A percentile compares a stretch with the other conserved stretches of the same genome.
phyloP scores from a whole-genome alignment of 2,329 filamentous ascomycete genomes.

The Ploettnerulaceae sp. region DNA sequence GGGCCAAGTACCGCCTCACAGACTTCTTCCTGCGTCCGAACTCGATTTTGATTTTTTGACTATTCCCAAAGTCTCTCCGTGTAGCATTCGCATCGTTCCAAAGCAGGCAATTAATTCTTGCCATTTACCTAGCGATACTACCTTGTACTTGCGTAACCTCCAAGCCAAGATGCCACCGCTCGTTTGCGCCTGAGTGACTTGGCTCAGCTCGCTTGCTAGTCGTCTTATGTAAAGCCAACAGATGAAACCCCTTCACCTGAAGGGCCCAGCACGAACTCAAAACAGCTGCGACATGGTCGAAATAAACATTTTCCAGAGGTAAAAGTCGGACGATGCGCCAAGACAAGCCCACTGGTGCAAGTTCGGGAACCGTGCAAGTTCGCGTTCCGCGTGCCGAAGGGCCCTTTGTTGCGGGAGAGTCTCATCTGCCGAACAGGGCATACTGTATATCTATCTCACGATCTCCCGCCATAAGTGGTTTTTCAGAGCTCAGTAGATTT shows the following conservation, averaged over 20 bases:
- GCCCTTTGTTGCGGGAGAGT: too few relatives aligned
- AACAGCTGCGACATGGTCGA: background rate
- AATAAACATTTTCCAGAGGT: conserved; percentile 12
- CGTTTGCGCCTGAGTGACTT: too few relatives aligned
- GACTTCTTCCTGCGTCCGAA: background rate
- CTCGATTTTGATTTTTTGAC: conserved; percentile 1
- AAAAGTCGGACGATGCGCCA: conserved; percentile 4
- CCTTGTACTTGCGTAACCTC: too few relatives aligned
- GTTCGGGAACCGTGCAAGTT: too few relatives aligned
- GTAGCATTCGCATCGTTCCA: too few relatives aligned
- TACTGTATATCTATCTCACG: background rate
- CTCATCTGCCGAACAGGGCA: too few relatives aligned
- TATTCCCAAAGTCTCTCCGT: too few relatives aligned
- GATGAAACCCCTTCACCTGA: conserved; percentile 8
- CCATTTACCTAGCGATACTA: too few relatives aligned
- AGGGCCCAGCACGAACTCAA: too few relatives aligned
- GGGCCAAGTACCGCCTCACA: background rate
- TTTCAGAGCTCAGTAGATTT: conserved; percentile 5
- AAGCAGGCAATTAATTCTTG: too few relatives aligned
- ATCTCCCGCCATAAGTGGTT: background rate
- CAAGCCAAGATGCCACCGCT: too few relatives aligned
- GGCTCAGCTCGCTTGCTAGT: conserved; percentile 4
- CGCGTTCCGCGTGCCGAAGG: too few relatives aligned
- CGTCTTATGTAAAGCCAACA: conserved; percentile 7
- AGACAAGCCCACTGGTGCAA: background rate